Evolutionary conservation across 768 basidiomycete species (phyloP).

Genomic region (Lentinula detonsa): DNA sequence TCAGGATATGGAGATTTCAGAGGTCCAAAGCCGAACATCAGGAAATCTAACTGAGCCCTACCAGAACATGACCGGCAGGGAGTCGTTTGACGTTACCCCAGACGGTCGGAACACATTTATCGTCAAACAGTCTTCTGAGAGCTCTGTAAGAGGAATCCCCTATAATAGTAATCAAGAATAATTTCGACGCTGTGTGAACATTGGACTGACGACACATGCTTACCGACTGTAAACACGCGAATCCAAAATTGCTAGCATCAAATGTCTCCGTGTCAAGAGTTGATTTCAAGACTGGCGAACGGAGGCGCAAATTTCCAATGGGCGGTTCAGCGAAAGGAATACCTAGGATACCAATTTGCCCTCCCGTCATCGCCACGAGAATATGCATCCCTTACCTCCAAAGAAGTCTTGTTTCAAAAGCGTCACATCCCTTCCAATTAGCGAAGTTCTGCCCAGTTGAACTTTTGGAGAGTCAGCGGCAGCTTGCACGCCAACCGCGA

Average conservation of each 20-base stretch:
- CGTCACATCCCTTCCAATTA: conserved; percentile 29
- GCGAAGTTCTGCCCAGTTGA: conserved; percentile 29
- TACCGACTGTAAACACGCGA: conserved; percentile 39
- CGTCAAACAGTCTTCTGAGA: conserved; percentile 55
- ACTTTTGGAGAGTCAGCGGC: conserved; percentile 14
- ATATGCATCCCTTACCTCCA: conserved; percentile 26
- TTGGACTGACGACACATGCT: not conserved
- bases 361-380: not conserved
- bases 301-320: conserved; percentile 38
- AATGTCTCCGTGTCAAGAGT: conserved; percentile 25
- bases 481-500: not conserved
- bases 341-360: conserved; percentile 20
- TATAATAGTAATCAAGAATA: conserved; percentile 14
- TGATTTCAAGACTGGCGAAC: conserved; percentile 40
- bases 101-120: conserved; percentile 52
- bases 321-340: conserved; percentile 55
- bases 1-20: not conserved
- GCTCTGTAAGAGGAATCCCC: conserved; percentile 12
- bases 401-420: conserved; percentile 37
- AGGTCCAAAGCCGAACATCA: too few species aligned
- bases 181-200: conserved; percentile 3
- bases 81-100: conserved; percentile 19
- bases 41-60: conserved; percentile 10
- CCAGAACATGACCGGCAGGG: conserved; percentile 28
- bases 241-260: conserved; percentile 41